A percentile compares a stretch with the other conserved stretches of the same genome.
These are phyloP conservation scores for Suillus clintonianus DNA, from an alignment of 768 basidiomycete species.

Conservation along the genomic window DNA sequence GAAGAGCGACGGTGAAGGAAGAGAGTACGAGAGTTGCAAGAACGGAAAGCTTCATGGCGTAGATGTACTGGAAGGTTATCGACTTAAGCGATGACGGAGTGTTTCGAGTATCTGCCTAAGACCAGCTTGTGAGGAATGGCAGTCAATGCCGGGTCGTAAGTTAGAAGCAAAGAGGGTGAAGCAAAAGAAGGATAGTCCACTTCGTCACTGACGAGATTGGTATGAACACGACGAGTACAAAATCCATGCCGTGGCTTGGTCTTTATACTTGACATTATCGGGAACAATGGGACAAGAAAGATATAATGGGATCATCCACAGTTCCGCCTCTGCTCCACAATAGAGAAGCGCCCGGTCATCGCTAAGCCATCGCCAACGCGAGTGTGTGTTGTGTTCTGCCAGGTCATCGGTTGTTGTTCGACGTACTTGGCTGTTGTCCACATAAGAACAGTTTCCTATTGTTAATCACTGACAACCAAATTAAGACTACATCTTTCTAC, in stretches of 20 bases:
- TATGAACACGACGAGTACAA: neutral
- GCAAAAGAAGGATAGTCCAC: slow-evolving; percentile 27
- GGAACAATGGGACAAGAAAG: slow-evolving; percentile 16
- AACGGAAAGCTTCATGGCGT: slow-evolving; percentile 40
- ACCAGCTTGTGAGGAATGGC: slow-evolving; percentile 14
- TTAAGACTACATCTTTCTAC: neutral
- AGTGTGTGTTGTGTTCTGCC: neutral
- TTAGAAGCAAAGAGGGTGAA: slow-evolving; percentile 10
- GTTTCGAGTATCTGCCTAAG: slow-evolving; percentile 6
- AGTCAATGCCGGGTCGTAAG: slow-evolving; percentile 24
- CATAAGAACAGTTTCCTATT: neutral
- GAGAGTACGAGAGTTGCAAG: slow-evolving; percentile 35
- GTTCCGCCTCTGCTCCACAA: slow-evolving; percentile 11
- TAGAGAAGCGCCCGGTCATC: neutral
- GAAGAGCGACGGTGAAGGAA: slow-evolving; percentile 35
- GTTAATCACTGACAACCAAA: neutral
- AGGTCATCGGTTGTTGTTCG: neutral
- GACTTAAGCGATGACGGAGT: neutral
- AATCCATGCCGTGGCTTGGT: neutral
- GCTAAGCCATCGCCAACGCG: neutral
- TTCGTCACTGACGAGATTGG: neutral
- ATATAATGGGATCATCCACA: slow-evolving; percentile 9
- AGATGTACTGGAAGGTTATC: slow-evolving; percentile 5
- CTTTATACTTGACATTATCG: slow-evolving; percentile 20
- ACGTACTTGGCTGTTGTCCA: neutral